phyloP scores from a whole-genome alignment of 805 yeast genomes.

The Saturnispora kantuleensis region DNA sequence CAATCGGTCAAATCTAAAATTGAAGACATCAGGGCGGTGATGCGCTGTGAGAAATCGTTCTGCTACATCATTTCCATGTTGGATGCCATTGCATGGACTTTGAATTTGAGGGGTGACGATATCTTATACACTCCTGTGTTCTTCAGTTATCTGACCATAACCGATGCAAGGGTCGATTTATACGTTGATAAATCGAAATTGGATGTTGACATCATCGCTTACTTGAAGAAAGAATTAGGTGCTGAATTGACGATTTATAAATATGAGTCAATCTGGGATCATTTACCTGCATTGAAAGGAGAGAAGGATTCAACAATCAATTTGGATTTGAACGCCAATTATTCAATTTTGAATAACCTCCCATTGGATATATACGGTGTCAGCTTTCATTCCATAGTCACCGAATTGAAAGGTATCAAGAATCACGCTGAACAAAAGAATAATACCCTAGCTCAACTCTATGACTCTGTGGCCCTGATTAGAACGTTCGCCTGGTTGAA shows the following conservation, averaged over 20 bases:
- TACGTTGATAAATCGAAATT: constrained; percentile 35
- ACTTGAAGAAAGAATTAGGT: constrained; percentile 18
- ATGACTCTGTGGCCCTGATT: constrained; percentile 72
- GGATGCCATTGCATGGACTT: constrained; percentile 45
- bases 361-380: constrained; percentile 18
- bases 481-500: constrained; percentile 81
- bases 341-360: constrained; percentile 20
- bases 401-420: constrained; percentile 64
- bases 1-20: constrained; percentile 31
- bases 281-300: constrained; percentile 29
- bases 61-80: constrained; percentile 42
- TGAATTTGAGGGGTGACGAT: constrained; percentile 50
- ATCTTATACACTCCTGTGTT: constrained; percentile 83
- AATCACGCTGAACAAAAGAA: constrained; percentile 64
- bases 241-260: constrained; percentile 31
- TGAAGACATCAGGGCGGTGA: constrained; percentile 20
- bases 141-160: constrained; percentile 51
- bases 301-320: constrained; percentile 9
- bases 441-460: constrained; percentile 64
- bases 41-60: constrained; percentile 24
- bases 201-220: constrained; percentile 18
- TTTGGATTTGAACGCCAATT: constrained; percentile 21
- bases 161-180: constrained; percentile 28
- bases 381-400: constrained; percentile 29
- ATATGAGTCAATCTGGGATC: constrained; percentile 52